A percentile compares a stretch with the other conserved stretches of the same genome.
These are phyloP conservation scores for Chimonanthus salicifolius DNA, from an alignment of 164 flowering plant species.

Conservation along the genomic window DNA sequence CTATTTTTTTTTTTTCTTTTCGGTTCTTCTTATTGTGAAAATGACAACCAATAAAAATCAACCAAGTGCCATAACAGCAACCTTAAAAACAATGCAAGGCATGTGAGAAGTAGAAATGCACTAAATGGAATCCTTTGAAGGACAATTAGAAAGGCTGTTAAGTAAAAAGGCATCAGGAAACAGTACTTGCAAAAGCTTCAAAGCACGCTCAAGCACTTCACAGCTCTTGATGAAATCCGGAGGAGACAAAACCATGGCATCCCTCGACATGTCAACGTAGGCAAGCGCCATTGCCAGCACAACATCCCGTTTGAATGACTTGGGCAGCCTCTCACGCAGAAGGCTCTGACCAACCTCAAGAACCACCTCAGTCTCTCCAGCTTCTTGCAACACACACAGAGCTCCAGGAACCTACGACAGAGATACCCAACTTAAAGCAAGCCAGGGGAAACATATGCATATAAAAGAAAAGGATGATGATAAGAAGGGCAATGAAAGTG, in stretches of 20 bases:
- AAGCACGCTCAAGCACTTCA: conserved; percentile 79
- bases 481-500: background rate
- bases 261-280: conserved; percentile 85
- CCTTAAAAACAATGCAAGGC: background rate
- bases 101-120: background rate
- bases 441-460: background rate
- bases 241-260: conserved; percentile 80
- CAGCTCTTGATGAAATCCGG: conserved; percentile 77
- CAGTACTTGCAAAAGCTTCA: conserved; percentile 82
- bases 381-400: conserved; percentile 80
- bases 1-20: no score
- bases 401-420: conserved; percentile 78
- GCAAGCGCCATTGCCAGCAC: conserved; percentile 88
- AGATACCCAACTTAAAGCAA: background rate
- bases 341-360: conserved; percentile 61
- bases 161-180: background rate
- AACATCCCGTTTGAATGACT: conserved; percentile 83
- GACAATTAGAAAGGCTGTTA: background rate
- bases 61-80: background rate
- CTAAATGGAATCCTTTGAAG: background rate
- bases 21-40: background rate
- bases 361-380: conserved; percentile 71
- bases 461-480: background rate
- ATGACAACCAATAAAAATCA: background rate
- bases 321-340: conserved; percentile 71